A percentile compares a stretch with the other conserved stretches of the same genome.
Conservation (phyloP, 352 stramenopile species). For the Pythium chondricola region DNA sequence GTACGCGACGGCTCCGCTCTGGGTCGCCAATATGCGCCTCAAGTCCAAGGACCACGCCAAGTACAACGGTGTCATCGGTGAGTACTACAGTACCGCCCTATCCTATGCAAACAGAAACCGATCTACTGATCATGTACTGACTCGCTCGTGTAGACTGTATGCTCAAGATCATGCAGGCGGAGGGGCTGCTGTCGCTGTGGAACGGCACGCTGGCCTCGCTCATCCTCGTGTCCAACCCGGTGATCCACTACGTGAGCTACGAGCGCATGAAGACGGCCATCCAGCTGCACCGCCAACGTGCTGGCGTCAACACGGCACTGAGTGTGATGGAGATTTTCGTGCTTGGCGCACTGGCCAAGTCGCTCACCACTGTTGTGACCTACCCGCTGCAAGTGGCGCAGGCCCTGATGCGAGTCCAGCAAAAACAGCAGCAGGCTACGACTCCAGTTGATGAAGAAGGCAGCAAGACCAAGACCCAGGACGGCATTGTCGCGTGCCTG, state of each 20-base stretch:
- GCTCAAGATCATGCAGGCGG: conserved; percentile 47
- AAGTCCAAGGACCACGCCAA: conserved; percentile 79
- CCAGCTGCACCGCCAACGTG: conserved; percentile 26
- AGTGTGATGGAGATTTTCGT: conserved; percentile 87
- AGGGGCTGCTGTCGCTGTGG: conserved; percentile 88
- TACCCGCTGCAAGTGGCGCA: conserved; percentile 94
- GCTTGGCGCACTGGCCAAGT: conserved; percentile 89
- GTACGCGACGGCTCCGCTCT: conserved; percentile 83
- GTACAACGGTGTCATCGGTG: conserved; percentile 36
- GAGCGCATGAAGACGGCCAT: conserved; percentile 86
- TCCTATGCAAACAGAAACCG: too few species aligned
- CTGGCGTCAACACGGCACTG: conserved; percentile 26
- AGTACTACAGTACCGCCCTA: conserved; percentile 6
- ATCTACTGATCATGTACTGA: too few species aligned
- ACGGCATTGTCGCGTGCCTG: conserved; percentile 32
- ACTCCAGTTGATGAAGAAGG: too few species aligned
- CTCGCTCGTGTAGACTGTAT: conserved; percentile 53
- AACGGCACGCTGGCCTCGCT: conserved; percentile 88
- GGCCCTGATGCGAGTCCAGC: conserved; percentile 78
- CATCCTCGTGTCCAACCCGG: conserved; percentile 92
- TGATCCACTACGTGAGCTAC: conserved; percentile 95
- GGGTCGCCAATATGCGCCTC: conserved; percentile 92
- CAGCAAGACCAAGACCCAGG: neutral
- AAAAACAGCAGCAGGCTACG: conserved; percentile 24
- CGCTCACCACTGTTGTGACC: conserved; percentile 88